Evolutionary conservation across 225 moss, liverwort and hornwort species (phyloP).

Genomic region (Takakia lepidozioides): DNA sequence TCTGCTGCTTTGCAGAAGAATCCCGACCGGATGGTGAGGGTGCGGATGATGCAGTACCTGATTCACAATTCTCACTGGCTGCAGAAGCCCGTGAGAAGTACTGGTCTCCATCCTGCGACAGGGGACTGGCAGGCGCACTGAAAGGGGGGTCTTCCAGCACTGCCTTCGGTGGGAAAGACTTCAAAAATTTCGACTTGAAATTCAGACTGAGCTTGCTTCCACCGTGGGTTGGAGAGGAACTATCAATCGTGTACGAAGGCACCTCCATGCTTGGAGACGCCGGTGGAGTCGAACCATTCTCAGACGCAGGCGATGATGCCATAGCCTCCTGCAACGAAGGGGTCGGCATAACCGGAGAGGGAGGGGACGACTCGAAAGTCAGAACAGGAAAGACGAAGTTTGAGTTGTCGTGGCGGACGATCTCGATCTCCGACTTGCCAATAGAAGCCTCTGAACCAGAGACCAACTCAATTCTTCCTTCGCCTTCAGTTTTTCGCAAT

Average conservation of each 20-base stretch:
- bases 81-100: too few species aligned
- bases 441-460: too few species aligned
- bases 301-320: conserved; percentile 15
- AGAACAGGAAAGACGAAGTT: conserved; percentile 2
- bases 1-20: too few species aligned
- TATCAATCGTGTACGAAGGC: neutral
- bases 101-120: conserved; percentile 1
- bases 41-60: too few species aligned
- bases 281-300: neutral
- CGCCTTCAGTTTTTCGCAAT: neutral
- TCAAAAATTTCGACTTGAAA: conserved; percentile 11
- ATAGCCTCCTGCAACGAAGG: conserved; percentile 12
- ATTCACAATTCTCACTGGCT: too few species aligned
- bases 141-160: conserved; percentile 2
- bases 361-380: conserved; percentile 6
- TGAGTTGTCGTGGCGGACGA: neutral
- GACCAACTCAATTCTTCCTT: neutral
- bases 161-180: conserved; percentile 3
- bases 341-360: conserved; percentile 1
- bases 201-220: conserved; percentile 20
- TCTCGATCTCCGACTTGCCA: conserved; percentile 15
- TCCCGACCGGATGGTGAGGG: too few species aligned
- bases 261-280: neutral
- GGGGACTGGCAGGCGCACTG: conserved; percentile 7
- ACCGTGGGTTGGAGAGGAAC: conserved; percentile 11